Base-by-base conservation (phyloP, 139 green algal species). In the Raphidocelis subcapitata region DNA sequence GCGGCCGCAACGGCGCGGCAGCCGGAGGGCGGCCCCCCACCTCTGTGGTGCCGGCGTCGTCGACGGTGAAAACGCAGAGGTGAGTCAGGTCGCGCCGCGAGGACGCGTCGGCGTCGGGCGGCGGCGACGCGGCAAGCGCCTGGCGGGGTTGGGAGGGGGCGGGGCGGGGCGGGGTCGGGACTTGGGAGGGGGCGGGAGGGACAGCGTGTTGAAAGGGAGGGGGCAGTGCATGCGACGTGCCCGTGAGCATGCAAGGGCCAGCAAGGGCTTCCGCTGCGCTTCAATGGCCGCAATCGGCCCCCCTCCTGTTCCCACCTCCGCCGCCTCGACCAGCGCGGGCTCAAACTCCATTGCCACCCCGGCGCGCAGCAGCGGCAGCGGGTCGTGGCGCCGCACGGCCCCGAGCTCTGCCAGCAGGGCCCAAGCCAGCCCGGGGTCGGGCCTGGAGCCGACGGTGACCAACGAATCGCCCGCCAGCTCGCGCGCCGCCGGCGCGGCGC, bases 41-140 rank as follows among this genome's bases (percentile, higher is more conserved):
- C 67, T 97, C 92, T 0, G 79, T 87, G 8, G 94, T 98, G 54
- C 63, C 54, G 3, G 77, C 82, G 55, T 96, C 92, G 70, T 98
- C 94, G 55, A 98, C 59, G 23, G 81, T 95, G 67, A 87, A 79
- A 1, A 89, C 80, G 32, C 60, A 68, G 55, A 89, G 74, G 65
- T 85, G 64, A 12, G 79, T 88, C 23, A 95, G 83, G 79, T 94
- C 89, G 15, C 64, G 20, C 2, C 90, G 84, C 2, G 20, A 31
- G 10, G 26, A 47, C 0, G 87, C 87, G 67, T 93, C 87, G 0
- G 79, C 67, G 67, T 94, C 90, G 5, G 80, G 57, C 0, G 86
- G 85, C 8, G 83, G 82, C 0, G 47, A 52, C 0, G 41, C 65
- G 41, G 82, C n/a, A 57, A 94, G 65, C 47, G 59, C 79, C 86